These are phyloP conservation scores for Guillardia theta DNA, from an alignment of 78 protist genomes.

Conservation along the genomic window DNA sequence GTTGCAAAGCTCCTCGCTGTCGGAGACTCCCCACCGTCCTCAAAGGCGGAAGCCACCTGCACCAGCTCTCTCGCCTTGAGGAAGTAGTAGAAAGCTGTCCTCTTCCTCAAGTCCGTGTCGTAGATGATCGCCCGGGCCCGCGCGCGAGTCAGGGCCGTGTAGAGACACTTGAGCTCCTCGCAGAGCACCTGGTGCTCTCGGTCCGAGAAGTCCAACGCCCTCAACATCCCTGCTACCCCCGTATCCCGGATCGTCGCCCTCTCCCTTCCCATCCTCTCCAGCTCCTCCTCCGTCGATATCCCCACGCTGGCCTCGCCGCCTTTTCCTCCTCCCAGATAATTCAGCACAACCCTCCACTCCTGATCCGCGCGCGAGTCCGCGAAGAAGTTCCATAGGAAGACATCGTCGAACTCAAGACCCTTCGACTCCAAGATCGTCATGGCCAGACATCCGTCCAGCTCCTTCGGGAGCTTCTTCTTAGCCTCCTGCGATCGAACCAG, in stretches of 20 bases:
- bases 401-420: neutral
- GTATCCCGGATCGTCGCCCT: neutral
- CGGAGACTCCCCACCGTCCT: neutral
- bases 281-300: neutral
- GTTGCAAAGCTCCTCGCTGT: neutral
- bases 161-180: slow-evolving; percentile 53
- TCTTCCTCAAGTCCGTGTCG: slow-evolving; percentile 12
- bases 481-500: neutral
- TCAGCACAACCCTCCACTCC: slow-evolving; percentile 32
- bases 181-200: neutral
- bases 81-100: slow-evolving; percentile 27
- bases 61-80: slow-evolving; percentile 7
- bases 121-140: slow-evolving; percentile 8
- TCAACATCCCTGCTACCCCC: neutral
- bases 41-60: neutral
- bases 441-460: neutral
- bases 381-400: slow-evolving; percentile 6
- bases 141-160: slow-evolving; percentile 51
- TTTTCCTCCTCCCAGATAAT: neutral
- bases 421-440: neutral
- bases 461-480: neutral
- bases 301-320: neutral
- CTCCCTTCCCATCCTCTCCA: neutral
- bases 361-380: slow-evolving; percentile 12
- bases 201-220: neutral